Evolutionary conservation across 257 asterid species (phyloP).

Genomic region (Ocimum tenuiflorum): DNA sequence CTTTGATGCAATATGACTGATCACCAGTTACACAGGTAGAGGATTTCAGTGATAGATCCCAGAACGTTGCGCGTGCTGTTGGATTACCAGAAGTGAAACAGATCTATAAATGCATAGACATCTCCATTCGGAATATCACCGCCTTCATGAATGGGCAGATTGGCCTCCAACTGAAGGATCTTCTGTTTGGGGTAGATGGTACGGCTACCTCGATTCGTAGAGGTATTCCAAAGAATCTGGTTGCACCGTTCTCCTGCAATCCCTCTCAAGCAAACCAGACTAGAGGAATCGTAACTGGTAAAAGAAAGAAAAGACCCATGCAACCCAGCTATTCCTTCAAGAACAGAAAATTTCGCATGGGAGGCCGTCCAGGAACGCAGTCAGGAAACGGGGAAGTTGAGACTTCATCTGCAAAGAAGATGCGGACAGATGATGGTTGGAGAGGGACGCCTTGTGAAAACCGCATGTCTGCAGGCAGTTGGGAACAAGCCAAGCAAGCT

Average conservation of each 20-base stretch:
- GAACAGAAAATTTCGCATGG: neutral
- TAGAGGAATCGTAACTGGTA: slow-evolving; percentile 19
- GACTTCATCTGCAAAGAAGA: slow-evolving; percentile 21
- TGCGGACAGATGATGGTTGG: slow-evolving; percentile 29
- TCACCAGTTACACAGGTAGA: slow-evolving; percentile 53
- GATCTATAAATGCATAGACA: slow-evolving; percentile 56
- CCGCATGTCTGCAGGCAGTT: neutral
- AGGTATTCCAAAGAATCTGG: slow-evolving; percentile 12
- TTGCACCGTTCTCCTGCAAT: slow-evolving; percentile 8
- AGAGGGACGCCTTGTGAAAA: neutral
- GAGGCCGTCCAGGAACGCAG: neutral
- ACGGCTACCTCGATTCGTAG: slow-evolving; percentile 17
- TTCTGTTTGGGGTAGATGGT: slow-evolving; percentile 50
- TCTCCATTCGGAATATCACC: slow-evolving; percentile 35
- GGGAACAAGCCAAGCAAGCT: slow-evolving; percentile 1
- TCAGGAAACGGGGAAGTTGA: slow-evolving; percentile 8
- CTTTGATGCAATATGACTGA: slow-evolving; percentile 7
- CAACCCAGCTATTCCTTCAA: neutral
- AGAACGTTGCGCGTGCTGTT: slow-evolving; percentile 90
- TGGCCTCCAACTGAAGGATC: slow-evolving; percentile 38
- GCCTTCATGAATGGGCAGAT: slow-evolving; percentile 51
- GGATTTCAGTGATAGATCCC: slow-evolving; percentile 71
- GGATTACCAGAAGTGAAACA: slow-evolving; percentile 51
- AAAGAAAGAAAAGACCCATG: slow-evolving; percentile 17
- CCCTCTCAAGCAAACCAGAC: slow-evolving; percentile 17